Conservation (phyloP, 2,329 filamentous ascomycete genomes). For the Aspergillus sp. region DNA sequence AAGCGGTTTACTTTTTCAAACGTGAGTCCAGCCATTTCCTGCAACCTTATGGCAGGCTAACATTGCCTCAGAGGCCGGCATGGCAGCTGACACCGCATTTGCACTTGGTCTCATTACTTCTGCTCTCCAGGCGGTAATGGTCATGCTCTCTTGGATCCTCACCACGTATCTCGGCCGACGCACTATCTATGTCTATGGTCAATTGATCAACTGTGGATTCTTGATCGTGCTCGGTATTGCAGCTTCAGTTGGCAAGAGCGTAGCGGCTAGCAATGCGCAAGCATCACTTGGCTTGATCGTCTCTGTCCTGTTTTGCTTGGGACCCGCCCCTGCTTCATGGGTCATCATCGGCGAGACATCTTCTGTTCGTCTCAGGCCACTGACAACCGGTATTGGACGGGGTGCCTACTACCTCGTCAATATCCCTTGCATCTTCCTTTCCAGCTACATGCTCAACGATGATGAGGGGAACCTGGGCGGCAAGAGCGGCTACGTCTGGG, state of each 20-base stretch:
- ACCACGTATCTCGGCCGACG: conserved; percentile 64
- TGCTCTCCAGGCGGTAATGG: conserved; percentile 60
- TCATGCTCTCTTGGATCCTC: conserved; percentile 67
- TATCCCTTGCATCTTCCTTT: conserved; percentile 65
- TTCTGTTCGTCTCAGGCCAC: conserved; percentile 60
- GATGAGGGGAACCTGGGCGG: conserved; percentile 47
- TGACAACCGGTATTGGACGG: conserved; percentile 66
- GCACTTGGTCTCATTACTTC: conserved; percentile 65
- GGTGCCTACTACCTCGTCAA: conserved; percentile 63
- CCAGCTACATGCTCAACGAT: conserved; percentile 61
- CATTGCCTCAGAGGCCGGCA: conserved; percentile 57
- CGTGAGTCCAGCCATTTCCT: conserved; percentile 24
- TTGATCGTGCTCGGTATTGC: conserved; percentile 61
- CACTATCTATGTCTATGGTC: conserved; percentile 64
- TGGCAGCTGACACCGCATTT: conserved; percentile 56
- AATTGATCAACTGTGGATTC: conserved; percentile 53
- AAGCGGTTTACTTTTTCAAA: conserved; percentile 61
- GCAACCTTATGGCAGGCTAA: conserved; percentile 25
- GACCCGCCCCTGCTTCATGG: conserved; percentile 64
- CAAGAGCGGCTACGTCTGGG: conserved; percentile 62
- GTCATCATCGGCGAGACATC: conserved; percentile 68
- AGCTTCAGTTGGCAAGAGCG: conserved; percentile 48
- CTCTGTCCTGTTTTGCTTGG: conserved; percentile 63
- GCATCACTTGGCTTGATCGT: conserved; percentile 64
- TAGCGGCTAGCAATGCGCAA: conserved; percentile 52